phyloP scores from a whole-genome alignment of 2,329 filamentous ascomycete species.

The Curvularia sp. region DNA sequence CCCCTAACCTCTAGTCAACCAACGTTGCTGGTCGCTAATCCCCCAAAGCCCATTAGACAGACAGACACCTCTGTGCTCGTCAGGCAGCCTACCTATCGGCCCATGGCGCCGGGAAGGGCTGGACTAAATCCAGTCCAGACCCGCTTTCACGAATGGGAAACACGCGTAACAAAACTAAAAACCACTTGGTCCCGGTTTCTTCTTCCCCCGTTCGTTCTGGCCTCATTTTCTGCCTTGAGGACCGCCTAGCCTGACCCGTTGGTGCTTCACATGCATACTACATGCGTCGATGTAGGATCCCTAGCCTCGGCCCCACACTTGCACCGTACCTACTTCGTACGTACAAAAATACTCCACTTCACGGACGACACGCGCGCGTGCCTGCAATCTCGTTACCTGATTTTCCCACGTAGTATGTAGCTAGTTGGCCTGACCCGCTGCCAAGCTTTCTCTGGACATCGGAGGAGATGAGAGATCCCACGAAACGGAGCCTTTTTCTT shows the following conservation, averaged over 20 bases:
- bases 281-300: background rate
- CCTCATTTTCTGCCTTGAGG: slow-evolving; percentile 15
- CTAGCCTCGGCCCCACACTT: background rate
- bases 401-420: background rate
- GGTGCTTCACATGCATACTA: slow-evolving; percentile 2
- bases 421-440: slow-evolving; percentile 3
- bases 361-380: background rate
- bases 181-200: background rate
- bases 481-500: background rate
- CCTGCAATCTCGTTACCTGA: background rate
- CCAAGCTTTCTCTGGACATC: background rate
- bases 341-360: too few species aligned
- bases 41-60: background rate
- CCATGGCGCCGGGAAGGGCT: background rate
- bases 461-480: background rate
- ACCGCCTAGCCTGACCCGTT: slow-evolving; percentile 19
- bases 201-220: background rate
- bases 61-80: background rate
- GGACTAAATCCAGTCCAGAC: background rate
- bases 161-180: background rate
- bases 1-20: background rate
- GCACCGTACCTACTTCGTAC: too few species aligned
- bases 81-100: background rate
- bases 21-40: background rate
- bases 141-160: background rate